A percentile compares a stretch with the other conserved stretches of the same genome.
Evolutionary conservation across 306 rosid species (phyloP).

Genomic region (Psophocarpus tetragonolobus): DNA sequence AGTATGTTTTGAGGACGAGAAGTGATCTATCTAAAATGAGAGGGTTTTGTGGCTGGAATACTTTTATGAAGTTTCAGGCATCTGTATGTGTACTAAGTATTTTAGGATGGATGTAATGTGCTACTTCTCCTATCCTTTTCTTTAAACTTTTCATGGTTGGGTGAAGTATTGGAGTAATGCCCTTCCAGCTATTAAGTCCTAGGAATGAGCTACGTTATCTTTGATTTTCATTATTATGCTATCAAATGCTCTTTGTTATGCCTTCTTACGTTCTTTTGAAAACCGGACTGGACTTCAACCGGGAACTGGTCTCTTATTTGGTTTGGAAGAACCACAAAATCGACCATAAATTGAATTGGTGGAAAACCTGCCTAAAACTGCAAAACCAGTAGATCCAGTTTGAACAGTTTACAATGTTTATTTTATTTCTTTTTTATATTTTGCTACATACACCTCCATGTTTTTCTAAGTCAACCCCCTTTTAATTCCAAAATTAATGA

Average conservation of each 20-base stretch:
- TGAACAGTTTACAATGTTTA: too few species aligned
- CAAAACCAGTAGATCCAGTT: too few species aligned
- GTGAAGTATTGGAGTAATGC: not conserved
- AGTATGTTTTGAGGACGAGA: slow-evolving; percentile 16
- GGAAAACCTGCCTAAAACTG: too few species aligned
- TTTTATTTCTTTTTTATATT: too few species aligned
- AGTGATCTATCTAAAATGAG: slow-evolving; percentile 7
- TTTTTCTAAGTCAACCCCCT: too few species aligned
- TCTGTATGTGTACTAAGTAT: not conserved
- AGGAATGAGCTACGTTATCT: slow-evolving; percentile 1
- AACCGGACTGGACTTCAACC: too few species aligned
- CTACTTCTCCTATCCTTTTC: slow-evolving; percentile 1
- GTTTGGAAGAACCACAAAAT: too few species aligned
- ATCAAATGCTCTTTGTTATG: not conserved
- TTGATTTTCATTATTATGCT: not conserved
- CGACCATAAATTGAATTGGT: too few species aligned
- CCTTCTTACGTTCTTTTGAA: too few species aligned
- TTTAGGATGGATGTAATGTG: slow-evolving; percentile 10
- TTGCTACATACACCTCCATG: too few species aligned
- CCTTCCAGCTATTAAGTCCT: slow-evolving; percentile 20
- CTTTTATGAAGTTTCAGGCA: not conserved
- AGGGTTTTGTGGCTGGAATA: slow-evolving; percentile 16
- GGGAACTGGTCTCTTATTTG: too few species aligned
- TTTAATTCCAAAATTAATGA: too few species aligned
- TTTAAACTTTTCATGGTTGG: not conserved